Percentiles rank a stretch among this genome's conserved stretches.
phyloP scores from a whole-genome alignment of 495 filamentous ascomycete species.

The Xylaria sp. region DNA sequence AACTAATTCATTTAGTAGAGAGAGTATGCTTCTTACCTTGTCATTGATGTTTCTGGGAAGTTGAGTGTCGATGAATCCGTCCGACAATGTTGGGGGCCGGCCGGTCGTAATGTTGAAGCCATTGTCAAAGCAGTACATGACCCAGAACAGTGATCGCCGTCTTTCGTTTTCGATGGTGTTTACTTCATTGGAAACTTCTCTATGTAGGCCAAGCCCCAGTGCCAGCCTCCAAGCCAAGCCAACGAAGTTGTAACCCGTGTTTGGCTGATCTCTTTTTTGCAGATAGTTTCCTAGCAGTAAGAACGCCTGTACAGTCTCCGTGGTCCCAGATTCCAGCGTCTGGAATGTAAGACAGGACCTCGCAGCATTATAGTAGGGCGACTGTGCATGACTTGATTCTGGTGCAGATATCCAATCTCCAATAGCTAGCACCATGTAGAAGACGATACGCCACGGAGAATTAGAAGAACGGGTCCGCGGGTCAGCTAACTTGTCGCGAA shows the following conservation, averaged over 20 bases:
- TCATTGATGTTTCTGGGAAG: constrained; percentile 30
- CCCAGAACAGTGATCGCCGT: constrained; percentile 42
- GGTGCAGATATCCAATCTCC: constrained; percentile 55
- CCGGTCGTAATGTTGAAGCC: constrained; percentile 45
- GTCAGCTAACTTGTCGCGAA: constrained; percentile 53
- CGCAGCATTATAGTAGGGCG: constrained; percentile 53
- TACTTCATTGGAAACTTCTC: constrained; percentile 38
- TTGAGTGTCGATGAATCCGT: constrained; percentile 35
- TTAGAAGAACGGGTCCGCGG: not conserved
- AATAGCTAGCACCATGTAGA: constrained; percentile 59
- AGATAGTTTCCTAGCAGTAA: constrained; percentile 60
- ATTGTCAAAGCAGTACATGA: constrained; percentile 44
- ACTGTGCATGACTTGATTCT: constrained; percentile 55
- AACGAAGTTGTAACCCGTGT: constrained; percentile 59
- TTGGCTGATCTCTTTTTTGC: constrained; percentile 64
- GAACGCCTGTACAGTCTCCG: constrained; percentile 52
- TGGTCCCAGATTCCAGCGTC: constrained; percentile 50
- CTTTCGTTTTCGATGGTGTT: constrained; percentile 9
- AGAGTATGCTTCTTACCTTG: not conserved
- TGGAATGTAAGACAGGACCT: constrained; percentile 56
- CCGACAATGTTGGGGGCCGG: constrained; percentile 37
- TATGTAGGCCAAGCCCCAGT: constrained; percentile 54
- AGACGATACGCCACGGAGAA: constrained; percentile 58
- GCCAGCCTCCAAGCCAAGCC: constrained; percentile 55
- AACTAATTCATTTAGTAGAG: not conserved